These are phyloP conservation scores for Phytophthora pseudosyringae DNA, from an alignment of 352 stramenopile species.

Conservation along the genomic window DNA sequence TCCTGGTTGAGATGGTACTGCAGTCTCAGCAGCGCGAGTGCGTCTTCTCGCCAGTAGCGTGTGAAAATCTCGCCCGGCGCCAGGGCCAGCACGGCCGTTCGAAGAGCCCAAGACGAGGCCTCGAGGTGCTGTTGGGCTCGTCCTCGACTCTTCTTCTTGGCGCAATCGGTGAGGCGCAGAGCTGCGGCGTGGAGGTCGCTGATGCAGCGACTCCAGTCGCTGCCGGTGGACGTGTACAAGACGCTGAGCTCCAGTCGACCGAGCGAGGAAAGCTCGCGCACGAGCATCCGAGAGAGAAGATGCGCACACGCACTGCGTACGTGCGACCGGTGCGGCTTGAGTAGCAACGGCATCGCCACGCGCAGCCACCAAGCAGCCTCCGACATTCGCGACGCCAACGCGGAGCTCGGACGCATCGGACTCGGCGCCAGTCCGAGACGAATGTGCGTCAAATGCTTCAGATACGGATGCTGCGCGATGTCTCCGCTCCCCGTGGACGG, in stretches of 20 bases:
- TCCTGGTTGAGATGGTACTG: constrained; percentile 82
- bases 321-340: constrained; percentile 59
- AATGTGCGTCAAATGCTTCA: constrained; percentile 49
- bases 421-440: constrained; percentile 41
- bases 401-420: constrained; percentile 2
- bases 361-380: constrained; percentile 56
- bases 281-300: constrained; percentile 49
- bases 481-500: constrained; percentile 8
- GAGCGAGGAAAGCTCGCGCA: constrained; percentile 46
- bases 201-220: constrained; percentile 68
- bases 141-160: constrained; percentile 40
- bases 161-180: constrained; percentile 46
- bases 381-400: constrained; percentile 13
- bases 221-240: constrained; percentile 32
- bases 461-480: constrained; percentile 42
- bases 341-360: constrained; percentile 48
- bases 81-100: constrained; percentile 53
- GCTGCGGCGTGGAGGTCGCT: constrained; percentile 64
- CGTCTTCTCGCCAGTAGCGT: constrained; percentile 79
- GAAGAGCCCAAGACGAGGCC: constrained; percentile 54
- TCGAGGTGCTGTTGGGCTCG: constrained; percentile 53
- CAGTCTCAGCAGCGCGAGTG: constrained; percentile 54
- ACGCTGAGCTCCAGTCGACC: constrained; percentile 22
- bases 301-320: constrained; percentile 50
- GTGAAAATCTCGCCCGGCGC: constrained; percentile 68